Percentiles rank a stretch among this genome's conserved stretches.
These are phyloP conservation scores for Pinus tabuliformis DNA, from an alignment of 75 land plant species.

Conservation along the genomic window DNA sequence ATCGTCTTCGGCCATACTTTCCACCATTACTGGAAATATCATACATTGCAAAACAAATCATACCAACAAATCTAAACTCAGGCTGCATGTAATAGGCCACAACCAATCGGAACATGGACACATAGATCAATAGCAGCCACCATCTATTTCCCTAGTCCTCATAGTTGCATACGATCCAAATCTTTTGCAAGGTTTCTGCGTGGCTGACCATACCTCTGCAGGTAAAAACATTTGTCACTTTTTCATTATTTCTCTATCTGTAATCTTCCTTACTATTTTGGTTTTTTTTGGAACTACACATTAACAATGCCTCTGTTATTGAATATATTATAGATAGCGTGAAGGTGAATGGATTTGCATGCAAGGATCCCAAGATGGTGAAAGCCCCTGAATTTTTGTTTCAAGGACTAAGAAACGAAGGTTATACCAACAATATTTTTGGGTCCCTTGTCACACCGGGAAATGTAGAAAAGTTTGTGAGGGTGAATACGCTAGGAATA, in stretches of 20 bases:
- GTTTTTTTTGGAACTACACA: background rate
- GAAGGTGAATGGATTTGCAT: constrained; percentile 10
- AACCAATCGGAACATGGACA: too few species aligned
- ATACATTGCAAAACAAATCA: too few species aligned
- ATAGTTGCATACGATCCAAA: background rate
- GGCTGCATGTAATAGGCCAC: too few species aligned
- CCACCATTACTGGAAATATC: too few species aligned
- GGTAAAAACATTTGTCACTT: background rate
- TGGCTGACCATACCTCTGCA: constrained; percentile 8
- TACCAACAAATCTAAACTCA: too few species aligned
- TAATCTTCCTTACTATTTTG: background rate
- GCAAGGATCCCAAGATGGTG: background rate
- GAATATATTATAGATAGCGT: too few species aligned
- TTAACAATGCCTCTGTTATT: background rate
- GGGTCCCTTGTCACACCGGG: constrained; percentile 35
- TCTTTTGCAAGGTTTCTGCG: constrained; percentile 12
- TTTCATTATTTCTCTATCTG: too few species aligned
- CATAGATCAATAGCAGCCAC: too few species aligned
- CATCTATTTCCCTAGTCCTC: background rate
- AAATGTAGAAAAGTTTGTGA: constrained; percentile 35
- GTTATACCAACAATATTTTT: constrained; percentile 23
- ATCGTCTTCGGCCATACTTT: too few species aligned
- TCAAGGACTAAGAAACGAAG: constrained; percentile 7
- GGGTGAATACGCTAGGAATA: constrained; percentile 55
- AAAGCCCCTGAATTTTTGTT: constrained; percentile 1